Percentiles rank a stretch among this genome's conserved stretches.
These are phyloP conservation scores for Fraxinus paxiana DNA, from an alignment of 305 asterid species.

Conservation along the genomic window DNA sequence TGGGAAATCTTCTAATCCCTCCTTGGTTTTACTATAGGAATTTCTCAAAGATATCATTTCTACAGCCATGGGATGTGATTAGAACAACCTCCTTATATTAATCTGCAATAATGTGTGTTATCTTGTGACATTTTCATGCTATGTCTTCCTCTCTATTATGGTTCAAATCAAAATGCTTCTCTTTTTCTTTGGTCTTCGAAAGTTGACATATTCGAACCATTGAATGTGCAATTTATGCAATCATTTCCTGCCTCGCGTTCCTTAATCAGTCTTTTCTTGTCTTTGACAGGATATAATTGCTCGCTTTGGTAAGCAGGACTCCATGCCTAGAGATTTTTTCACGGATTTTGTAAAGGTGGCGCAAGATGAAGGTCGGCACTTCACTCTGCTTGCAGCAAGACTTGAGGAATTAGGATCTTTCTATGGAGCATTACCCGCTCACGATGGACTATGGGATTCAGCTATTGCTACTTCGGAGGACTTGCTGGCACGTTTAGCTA, in stretches of 20 bases:
- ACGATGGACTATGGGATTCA: constrained; percentile 98
- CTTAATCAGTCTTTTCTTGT: not conserved
- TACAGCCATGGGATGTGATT: not conserved
- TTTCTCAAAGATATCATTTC: not conserved
- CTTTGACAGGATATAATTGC: constrained; percentile 74
- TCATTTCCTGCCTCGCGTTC: not conserved
- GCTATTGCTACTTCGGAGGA: constrained; percentile 80
- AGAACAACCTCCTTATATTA: not conserved
- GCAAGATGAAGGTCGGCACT: constrained; percentile 95
- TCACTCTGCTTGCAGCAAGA: constrained; percentile 71
- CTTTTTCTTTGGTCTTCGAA: not conserved
- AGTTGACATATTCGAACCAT: not conserved
- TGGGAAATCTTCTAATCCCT: not conserved
- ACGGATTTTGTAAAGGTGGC: constrained; percentile 94
- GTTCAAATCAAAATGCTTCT: not conserved
- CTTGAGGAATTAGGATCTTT: constrained; percentile 79
- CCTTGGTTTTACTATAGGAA: not conserved
- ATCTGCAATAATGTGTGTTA: not conserved
- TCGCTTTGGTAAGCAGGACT: constrained; percentile 79
- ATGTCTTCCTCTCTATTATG: not conserved
- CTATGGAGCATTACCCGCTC: constrained; percentile 93
- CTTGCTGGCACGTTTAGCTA: constrained; percentile 72
- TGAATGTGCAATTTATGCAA: not conserved
- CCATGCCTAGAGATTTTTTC: constrained; percentile 85
- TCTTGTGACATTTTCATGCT: not conserved